Conservation (phyloP, 2,329 filamentous ascomycete species). For the Scolecobasidium constrictum region DNA sequence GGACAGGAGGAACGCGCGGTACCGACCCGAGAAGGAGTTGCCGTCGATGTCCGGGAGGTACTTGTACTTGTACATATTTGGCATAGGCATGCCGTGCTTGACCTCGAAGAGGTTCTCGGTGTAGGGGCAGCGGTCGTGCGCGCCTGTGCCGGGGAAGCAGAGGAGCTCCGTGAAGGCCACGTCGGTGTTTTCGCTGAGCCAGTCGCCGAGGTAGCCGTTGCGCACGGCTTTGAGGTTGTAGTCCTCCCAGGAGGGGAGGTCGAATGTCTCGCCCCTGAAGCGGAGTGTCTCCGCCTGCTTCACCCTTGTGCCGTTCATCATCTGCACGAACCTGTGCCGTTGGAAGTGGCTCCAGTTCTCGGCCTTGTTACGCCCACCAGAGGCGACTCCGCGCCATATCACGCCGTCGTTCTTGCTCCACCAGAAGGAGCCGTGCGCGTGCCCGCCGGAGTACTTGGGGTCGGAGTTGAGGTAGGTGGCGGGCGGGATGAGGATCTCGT, state of each 20-base stretch:
- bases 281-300: conserved; percentile 31
- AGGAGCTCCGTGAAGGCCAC: conserved; percentile 32
- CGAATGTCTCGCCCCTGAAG: conserved; percentile 26
- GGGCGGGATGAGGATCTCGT: conserved; percentile 40
- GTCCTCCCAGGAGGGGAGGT: conserved; percentile 24
- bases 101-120: conserved; percentile 29
- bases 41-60: conserved; percentile 70
- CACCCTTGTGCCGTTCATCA: conserved; percentile 57
- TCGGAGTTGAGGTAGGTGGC: conserved; percentile 39
- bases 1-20: conserved; percentile 49
- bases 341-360: conserved; percentile 64
- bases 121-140: conserved; percentile 33
- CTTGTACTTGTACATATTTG: conserved; percentile 44
- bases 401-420: conserved; percentile 27
- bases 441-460: conserved; percentile 30
- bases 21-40: conserved; percentile 35
- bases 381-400: conserved; percentile 38
- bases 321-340: conserved; percentile 62
- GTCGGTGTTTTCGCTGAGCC: conserved; percentile 29
- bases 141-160: conserved; percentile 28
- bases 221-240: conserved; percentile 25
- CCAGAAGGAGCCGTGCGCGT: conserved; percentile 27
- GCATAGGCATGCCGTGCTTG: conserved; percentile 23
- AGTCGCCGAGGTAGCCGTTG: conserved; percentile 24
- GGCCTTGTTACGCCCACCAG: conserved; percentile 34